A percentile compares a stretch with the other conserved stretches of the same genome.
phyloP scores from a whole-genome alignment of 345 rosid species.

The Brassica rapa region DNA sequence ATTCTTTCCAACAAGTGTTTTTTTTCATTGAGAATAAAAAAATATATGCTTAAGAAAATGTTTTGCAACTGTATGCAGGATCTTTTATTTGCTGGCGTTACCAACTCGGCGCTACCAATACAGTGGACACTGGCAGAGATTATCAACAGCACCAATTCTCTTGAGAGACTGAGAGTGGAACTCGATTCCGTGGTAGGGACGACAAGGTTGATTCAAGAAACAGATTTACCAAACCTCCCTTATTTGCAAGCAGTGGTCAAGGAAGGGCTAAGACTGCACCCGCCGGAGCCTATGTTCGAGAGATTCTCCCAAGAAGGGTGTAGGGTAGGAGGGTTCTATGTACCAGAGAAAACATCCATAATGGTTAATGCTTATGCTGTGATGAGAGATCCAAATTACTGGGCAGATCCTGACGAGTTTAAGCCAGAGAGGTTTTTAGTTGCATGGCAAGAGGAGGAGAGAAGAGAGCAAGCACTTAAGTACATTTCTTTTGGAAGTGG shows the following conservation, averaged over 20 bases:
- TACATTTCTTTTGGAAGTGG: not conserved
- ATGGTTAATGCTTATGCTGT: slow-evolving; percentile 46
- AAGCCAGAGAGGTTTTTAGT: slow-evolving; percentile 20
- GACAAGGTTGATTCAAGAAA: not conserved
- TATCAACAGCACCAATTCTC: not conserved
- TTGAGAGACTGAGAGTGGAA: slow-evolving; percentile 1
- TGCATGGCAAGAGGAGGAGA: not conserved
- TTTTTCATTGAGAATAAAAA: not conserved
- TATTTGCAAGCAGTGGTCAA: not conserved
- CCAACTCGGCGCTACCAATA: not conserved
- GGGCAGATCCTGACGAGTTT: not conserved
- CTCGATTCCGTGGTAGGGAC: not conserved
- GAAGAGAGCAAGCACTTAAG: not conserved
- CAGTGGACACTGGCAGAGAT: not conserved
- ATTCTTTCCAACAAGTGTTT: not conserved
- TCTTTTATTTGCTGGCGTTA: not conserved
- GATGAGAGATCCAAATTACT: slow-evolving; percentile 44
- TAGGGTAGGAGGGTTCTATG: not conserved
- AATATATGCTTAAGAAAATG: not conserved
- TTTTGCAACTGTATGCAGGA: not conserved
- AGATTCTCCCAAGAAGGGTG: not conserved
- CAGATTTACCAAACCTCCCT: not conserved
- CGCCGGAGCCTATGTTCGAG: not conserved
- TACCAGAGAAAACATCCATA: slow-evolving; percentile 4
- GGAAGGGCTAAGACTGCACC: not conserved